Percentiles rank a stretch among this genome's conserved stretches.
phyloP scores from a whole-genome alignment of 1,139 yeast genomes.

The Yamadazyma blattariae region DNA sequence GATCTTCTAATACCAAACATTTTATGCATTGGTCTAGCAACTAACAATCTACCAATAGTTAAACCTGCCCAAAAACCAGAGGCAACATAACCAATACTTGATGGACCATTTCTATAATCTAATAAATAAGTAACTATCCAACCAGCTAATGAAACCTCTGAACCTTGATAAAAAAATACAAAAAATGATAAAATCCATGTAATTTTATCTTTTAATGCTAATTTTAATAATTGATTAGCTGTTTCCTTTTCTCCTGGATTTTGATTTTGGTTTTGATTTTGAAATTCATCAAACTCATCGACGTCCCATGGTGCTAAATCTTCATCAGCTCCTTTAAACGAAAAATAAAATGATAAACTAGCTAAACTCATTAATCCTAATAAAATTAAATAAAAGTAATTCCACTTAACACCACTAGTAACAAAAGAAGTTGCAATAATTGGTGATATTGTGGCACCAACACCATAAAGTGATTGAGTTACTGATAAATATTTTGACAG shows the following conservation, averaged over 20 bases:
- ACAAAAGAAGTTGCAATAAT: conserved; percentile 55
- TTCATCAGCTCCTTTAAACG: conserved; percentile 43
- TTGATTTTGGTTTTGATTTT: not conserved
- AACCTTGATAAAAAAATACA: conserved; percentile 63
- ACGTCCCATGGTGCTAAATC: conserved; percentile 37
- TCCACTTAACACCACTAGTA: conserved; percentile 49
- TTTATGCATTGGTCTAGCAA: conserved; percentile 42
- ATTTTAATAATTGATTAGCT: conserved; percentile 11
- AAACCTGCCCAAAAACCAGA: conserved; percentile 75
- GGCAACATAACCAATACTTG: conserved; percentile 58
- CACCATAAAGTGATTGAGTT: conserved; percentile 60
- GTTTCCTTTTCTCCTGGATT: not conserved
- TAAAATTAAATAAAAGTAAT: conserved; percentile 48
- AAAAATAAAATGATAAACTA: conserved; percentile 22
- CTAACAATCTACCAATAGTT: conserved; percentile 54
- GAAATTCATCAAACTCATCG: conserved; percentile 13
- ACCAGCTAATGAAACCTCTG: conserved; percentile 67
- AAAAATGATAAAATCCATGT: conserved; percentile 58
- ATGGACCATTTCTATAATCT: conserved; percentile 50
- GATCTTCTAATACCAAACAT: conserved; percentile 47
- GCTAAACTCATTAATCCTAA: conserved; percentile 35
- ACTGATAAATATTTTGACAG: conserved; percentile 51
- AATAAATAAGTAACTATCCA: conserved; percentile 68
- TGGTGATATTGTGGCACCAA: conserved; percentile 64
- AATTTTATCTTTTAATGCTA: conserved; percentile 38